Base-by-base conservation (phyloP, 2,329 filamentous ascomycete species). In the Nakataea oryzae region DNA sequence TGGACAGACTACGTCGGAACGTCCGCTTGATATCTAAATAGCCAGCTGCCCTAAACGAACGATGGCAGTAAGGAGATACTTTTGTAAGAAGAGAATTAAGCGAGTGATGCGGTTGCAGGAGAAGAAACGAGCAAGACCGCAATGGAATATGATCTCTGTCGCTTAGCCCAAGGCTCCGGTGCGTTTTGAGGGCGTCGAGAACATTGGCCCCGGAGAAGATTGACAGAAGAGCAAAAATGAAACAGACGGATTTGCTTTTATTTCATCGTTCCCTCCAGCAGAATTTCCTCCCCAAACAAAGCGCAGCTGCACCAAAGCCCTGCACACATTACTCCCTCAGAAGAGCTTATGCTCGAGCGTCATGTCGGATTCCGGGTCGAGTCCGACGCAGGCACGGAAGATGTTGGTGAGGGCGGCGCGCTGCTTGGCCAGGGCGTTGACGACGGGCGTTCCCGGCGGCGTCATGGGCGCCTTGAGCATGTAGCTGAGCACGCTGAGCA, bases 351-450 rank as follows among this genome's bases (percentile, higher is more conserved):
- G 93, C 84, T 99, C 95, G 61, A 97, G 85, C 54, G 93, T 97
- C 95, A 99, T 99, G 75, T 99, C 95, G 63, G 88, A 95, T 84
- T 99, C 95, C 21, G 95, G 95, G 83, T 97, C 91, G 64, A 99
- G 85, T 67, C 95, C 95, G 70, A 99, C 88, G 72, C 93, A 97
- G 67, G 95, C 95, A 72, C 93, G 92, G 87, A 99, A 96, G 78
- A 99, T 97, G 82, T 99, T 99, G 76, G 90, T 95, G 74, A 99
- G 77, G 56, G 93, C 93, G 67, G 86, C 89, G 68, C 95, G 91
- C 83, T 99, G 95, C 85, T 99, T 99, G 72, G 89, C 91, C 67
- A 99, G 84, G 63, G 95, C 86, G 72, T 99, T 99, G 79, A 99
- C 85, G 64, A 99, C 95, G 3, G 95, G 95, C 13, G 95, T 96